These are phyloP conservation scores for Ganoderma boninense DNA, from an alignment of 1,284 basidiomycete genomes.

Conservation along the genomic window DNA sequence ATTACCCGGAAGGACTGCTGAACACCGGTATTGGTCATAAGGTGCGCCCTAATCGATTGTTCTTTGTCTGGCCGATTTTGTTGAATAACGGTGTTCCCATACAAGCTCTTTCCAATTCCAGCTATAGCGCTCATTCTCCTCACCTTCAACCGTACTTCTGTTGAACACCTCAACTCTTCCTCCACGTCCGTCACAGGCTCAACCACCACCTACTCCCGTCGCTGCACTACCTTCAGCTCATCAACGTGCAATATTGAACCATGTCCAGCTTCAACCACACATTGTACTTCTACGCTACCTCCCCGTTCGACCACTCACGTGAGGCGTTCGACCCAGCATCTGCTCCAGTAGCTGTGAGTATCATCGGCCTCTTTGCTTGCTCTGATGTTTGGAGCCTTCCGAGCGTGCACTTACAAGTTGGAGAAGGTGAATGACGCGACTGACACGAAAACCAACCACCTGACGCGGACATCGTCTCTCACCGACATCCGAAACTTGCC, in stretches of 20 bases:
- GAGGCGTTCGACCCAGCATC: neutral
- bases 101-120: neutral
- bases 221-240: neutral
- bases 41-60: neutral
- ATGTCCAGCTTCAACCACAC: neutral
- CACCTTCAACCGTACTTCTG: neutral
- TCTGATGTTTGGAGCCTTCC: no score
- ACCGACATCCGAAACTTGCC: neutral
- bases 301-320: neutral
- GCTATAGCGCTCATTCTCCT: neutral
- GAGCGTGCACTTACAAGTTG: neutral
- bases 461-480: neutral
- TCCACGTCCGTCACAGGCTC: neutral
- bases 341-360: neutral
- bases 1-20: no score
- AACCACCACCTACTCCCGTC: neutral
- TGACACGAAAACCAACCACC: neutral
- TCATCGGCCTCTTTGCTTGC: neutral
- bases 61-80: neutral
- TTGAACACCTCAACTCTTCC: neutral
- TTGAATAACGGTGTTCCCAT: no score
- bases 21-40: neutral
- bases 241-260: neutral
- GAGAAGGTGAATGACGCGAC: neutral
- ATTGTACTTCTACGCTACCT: neutral